Base-by-base conservation (phyloP, 1,284 basidiomycete genomes). In the Ceratorhiza oryzae-sativae region DNA sequence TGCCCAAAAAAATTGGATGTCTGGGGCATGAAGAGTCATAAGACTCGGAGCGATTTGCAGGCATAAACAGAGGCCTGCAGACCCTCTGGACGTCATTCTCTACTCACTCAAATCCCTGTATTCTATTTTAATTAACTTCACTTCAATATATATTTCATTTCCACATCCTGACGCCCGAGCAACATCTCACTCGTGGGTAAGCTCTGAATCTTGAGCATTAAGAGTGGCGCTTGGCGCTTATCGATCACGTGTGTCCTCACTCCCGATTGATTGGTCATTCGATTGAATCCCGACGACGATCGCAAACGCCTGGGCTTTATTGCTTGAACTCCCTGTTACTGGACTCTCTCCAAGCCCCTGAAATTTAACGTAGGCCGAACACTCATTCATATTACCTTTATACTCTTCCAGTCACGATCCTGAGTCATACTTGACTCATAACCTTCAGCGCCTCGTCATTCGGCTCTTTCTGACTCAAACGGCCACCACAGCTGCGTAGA, bases 391-490 rank as follows among this genome's bases (percentile, higher is more conserved):
- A 46, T n/a, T 13, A 41, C 8, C 8, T 3, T 46, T n/a, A 1
- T 46, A n/a, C n/a, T 18, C 15, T 13, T 61, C 59, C 36, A 32
- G 53, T 36, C 15, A 20, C 53, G 53, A 36, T 20, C 13, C 25
- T 46, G 41, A 46, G 59, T 61, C 59, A 61, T 30, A 32, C 59
- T 61, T 46, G 59, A 61, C 20, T 61, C 59, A 61, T 15, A 30
- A n/a, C 15, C 39, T 18, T 18, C 13, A 27, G 32, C 18, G 34
- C 30, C 27, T n/a, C 27, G 59, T 45, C 59, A 45, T 46, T 25
- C n/a, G 15, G 10, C n/a, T 20, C 23, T n/a, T 32, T 9, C 23
- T 61, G 23, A 45, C 58, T 60, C 58, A 23, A 18, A 9, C 18
- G 9, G 5, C 53, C 6, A 56, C 36, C 34, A 5, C 32, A 34